Evolutionary conservation across 2,329 filamentous ascomycete genomes (phyloP).

Genomic region (Apiospora hydei): DNA sequence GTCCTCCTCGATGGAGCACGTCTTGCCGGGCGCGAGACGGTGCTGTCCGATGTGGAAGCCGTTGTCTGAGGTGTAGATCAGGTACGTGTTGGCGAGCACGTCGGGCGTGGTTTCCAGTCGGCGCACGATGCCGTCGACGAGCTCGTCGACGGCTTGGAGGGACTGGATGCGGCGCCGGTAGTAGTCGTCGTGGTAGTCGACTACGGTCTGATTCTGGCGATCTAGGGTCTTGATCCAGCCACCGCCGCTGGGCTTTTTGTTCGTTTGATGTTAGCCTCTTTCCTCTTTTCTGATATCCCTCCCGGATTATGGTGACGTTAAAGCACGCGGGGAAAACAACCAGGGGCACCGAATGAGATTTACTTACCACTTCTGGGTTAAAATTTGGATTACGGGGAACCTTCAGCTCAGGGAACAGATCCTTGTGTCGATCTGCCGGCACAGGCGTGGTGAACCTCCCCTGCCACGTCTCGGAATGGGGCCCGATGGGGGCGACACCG

Average conservation of each 20-base stretch:
- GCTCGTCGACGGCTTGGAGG: conserved; percentile 61
- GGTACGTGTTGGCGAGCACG: conserved; percentile 67
- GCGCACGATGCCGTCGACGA: conserved; percentile 54
- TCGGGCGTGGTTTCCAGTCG: conserved; percentile 56
- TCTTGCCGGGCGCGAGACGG: conserved; percentile 64
- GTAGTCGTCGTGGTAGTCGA: conserved; percentile 61
- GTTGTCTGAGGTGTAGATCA: conserved; percentile 66
- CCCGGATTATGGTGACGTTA: not conserved
- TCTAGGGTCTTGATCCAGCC: conserved; percentile 54
- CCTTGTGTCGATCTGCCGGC: conserved; percentile 64
- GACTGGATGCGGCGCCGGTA: conserved; percentile 57
- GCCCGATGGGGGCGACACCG: conserved; percentile 69
- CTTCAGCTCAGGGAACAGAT: conserved; percentile 66
- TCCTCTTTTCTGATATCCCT: too few relatives aligned
- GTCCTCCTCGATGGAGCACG: conserved; percentile 65
- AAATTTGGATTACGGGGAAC: conserved; percentile 71
- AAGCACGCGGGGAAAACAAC: too few relatives aligned
- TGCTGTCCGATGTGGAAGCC: conserved; percentile 67
- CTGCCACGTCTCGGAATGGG: conserved; percentile 63
- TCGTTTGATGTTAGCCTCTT: not conserved
- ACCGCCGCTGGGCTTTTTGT: conserved; percentile 34
- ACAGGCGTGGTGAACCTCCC: conserved; percentile 57
- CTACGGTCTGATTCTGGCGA: conserved; percentile 51
- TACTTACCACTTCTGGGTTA: conserved; percentile 53
- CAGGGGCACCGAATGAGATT: not conserved